Conservation (phyloP, 78 protist species). For the Speleostelium caveatum region DNA sequence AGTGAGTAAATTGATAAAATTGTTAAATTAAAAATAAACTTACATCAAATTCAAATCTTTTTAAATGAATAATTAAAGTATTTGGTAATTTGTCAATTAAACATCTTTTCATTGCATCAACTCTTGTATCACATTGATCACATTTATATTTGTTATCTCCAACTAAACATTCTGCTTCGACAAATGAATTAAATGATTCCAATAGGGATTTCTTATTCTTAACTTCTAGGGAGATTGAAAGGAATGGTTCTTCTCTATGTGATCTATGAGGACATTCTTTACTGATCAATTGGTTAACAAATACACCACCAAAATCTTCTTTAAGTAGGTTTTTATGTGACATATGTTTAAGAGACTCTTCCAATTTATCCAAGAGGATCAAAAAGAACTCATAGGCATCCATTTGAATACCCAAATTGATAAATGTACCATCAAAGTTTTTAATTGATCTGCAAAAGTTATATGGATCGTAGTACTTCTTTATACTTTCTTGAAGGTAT, state of each 20-base stretch:
- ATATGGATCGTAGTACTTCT: conserved; percentile 69
- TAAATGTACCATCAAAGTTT: conserved; percentile 79
- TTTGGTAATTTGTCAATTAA: conserved; percentile 74
- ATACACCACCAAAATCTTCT: conserved; percentile 70
- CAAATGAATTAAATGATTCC: conserved; percentile 83
- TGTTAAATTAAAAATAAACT: conserved; percentile 6
- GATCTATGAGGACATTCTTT: conserved; percentile 81
- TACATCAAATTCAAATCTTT: conserved; percentile 81
- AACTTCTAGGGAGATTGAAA: conserved; percentile 85
- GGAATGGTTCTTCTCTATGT: conserved; percentile 87
- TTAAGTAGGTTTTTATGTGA: conserved; percentile 13
- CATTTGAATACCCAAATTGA: conserved; percentile 84
- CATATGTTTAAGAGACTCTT: conserved; percentile 33
- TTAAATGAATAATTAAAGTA: conserved; percentile 78
- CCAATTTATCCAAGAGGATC: conserved; percentile 89
- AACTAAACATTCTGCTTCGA: conserved; percentile 91
- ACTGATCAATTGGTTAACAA: conserved; percentile 74
- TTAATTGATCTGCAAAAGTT: conserved; percentile 57
- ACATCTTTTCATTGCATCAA: conserved; percentile 78
- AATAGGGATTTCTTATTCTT: conserved; percentile 81
- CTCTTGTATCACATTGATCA: conserved; percentile 70
- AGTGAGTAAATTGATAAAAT: neutral
- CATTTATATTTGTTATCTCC: conserved; percentile 96
- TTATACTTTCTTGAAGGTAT: conserved; percentile 79
- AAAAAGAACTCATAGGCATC: conserved; percentile 93